Percentiles rank a stretch among this genome's conserved stretches.
phyloP scores from a whole-genome alignment of 352 stramenopile genomes.

The Phytopythium delawarense region DNA sequence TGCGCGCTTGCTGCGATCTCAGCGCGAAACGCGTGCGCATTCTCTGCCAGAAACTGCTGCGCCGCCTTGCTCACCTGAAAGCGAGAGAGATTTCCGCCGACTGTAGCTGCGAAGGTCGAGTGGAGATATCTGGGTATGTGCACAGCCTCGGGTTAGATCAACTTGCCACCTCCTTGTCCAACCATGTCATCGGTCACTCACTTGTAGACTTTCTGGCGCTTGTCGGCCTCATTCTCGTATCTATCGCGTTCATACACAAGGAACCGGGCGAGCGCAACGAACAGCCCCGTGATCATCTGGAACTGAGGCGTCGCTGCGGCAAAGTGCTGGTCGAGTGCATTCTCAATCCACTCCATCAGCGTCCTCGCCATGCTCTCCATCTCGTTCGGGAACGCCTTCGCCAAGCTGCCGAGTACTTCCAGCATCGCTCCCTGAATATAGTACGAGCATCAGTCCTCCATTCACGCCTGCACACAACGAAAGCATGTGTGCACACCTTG shows the following conservation, averaged over 20 bases:
- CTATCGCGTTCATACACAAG: conserved; percentile 46
- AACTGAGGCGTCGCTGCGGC: conserved; percentile 57
- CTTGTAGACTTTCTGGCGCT: conserved; percentile 65
- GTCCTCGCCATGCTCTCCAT: conserved; percentile 20
- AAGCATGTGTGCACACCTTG: conserved; percentile 24
- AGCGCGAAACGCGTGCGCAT: conserved; percentile 33
- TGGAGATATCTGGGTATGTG: conserved; percentile 40
- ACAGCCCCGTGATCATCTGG: conserved; percentile 65
- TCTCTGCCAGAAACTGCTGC: conserved; percentile 44
- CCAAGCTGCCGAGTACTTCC: conserved; percentile 54
- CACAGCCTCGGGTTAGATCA: background rate
- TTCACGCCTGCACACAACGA: background rate
- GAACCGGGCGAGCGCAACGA: conserved; percentile 55
- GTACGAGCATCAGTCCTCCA: background rate
- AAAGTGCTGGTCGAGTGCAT: conserved; percentile 73
- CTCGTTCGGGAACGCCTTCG: conserved; percentile 42
- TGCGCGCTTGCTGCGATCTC: conserved; percentile 53
- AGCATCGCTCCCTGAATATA: conserved; percentile 44
- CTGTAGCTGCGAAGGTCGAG: conserved; percentile 53
- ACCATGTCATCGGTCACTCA: conserved; percentile 18
- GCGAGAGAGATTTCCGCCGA: conserved; percentile 53
- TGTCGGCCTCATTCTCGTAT: conserved; percentile 30
- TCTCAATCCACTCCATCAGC: conserved; percentile 65
- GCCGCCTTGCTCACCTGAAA: conserved; percentile 68
- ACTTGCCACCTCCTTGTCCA: background rate